phyloP scores from a whole-genome alignment of 2,329 filamentous ascomycete species.

The Tolypocladium tundrense region DNA sequence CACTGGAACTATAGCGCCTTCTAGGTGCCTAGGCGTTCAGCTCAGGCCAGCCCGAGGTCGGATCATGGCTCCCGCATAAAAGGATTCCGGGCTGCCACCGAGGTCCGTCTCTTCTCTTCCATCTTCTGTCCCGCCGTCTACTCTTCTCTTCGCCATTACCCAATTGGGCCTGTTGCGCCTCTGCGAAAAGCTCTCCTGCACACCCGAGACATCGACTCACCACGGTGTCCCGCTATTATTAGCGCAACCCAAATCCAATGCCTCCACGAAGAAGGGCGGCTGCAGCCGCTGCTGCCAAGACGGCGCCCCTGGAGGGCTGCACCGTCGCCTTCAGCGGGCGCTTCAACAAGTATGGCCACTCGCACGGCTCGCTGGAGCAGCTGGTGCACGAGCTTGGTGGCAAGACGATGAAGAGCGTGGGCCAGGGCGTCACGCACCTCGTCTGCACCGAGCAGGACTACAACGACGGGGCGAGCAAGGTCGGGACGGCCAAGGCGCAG shows the following conservation, averaged over 20 bases:
- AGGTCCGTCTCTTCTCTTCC: neutral
- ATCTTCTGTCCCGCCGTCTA: neutral
- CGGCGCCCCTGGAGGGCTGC: neutral
- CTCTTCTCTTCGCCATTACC: neutral
- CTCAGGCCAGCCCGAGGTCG: too few relatives aligned
- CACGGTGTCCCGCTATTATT: neutral
- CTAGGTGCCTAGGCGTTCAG: neutral
- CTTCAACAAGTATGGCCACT: neutral
- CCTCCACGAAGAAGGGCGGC: neutral
- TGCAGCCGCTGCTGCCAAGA: slow-evolving; percentile 5
- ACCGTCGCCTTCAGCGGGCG: neutral
- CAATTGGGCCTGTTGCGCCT: neutral
- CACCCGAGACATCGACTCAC: neutral
- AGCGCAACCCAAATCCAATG: neutral
- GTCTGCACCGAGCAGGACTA: slow-evolving; percentile 45
- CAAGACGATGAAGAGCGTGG: slow-evolving; percentile 23
- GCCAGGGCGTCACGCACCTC: slow-evolving; percentile 43
- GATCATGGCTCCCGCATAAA: neutral
- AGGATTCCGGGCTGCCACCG: neutral
- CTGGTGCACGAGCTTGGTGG: neutral
- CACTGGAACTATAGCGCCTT: neutral
- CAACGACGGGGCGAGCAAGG: slow-evolving; percentile 38
- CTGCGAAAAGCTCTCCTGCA: neutral
- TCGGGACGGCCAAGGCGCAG: slow-evolving; percentile 34
- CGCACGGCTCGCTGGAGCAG: neutral